Evolutionary conservation across 1,284 basidiomycete species (phyloP).

Genomic region (Cryptococcus amylolentus): DNA sequence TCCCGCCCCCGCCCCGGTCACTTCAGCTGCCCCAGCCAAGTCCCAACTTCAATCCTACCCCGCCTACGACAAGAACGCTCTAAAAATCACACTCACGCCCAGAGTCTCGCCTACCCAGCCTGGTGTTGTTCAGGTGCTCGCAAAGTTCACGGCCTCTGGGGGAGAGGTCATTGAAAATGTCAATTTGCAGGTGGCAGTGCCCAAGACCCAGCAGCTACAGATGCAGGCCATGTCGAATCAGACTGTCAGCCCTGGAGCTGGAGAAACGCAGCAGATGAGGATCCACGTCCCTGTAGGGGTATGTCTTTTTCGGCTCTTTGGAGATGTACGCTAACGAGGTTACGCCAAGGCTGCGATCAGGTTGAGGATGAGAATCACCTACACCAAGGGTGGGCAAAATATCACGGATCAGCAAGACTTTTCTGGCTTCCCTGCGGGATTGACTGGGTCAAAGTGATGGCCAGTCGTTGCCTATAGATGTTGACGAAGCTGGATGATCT

Average conservation of each 20-base stretch:
- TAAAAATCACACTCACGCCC: slow-evolving; percentile 85
- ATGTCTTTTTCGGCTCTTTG: slow-evolving; percentile 46
- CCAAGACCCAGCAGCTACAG: slow-evolving; percentile 96
- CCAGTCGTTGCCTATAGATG: neutral
- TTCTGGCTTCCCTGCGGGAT: slow-evolving; percentile 74
- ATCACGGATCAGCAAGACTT: slow-evolving; percentile 95
- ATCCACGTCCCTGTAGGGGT: slow-evolving; percentile 84
- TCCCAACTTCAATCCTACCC: slow-evolving; percentile 66
- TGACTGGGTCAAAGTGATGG: slow-evolving; percentile 55
- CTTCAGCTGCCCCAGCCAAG: slow-evolving; percentile 46
- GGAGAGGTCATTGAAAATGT: slow-evolving; percentile 60
- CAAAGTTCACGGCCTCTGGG: slow-evolving; percentile 69
- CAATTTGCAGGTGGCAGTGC: slow-evolving; percentile 96
- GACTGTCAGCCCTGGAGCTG: slow-evolving; percentile 68
- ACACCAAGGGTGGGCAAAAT: slow-evolving; percentile 61
- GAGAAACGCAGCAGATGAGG: slow-evolving; percentile 93
- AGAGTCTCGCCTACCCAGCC: slow-evolving; percentile 72
- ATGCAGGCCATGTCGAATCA: slow-evolving; percentile 96
- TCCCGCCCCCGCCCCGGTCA: slow-evolving; percentile 19
- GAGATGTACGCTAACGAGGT: neutral
- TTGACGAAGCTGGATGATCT: neutral
- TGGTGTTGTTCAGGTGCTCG: slow-evolving; percentile 84
- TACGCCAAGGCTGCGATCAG: slow-evolving; percentile 67
- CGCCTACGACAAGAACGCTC: slow-evolving; percentile 86
- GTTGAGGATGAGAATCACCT: slow-evolving; percentile 80